Base-by-base conservation (phyloP, 2,329 filamentous ascomycete species). In the Cladorrhinum sp. region DNA sequence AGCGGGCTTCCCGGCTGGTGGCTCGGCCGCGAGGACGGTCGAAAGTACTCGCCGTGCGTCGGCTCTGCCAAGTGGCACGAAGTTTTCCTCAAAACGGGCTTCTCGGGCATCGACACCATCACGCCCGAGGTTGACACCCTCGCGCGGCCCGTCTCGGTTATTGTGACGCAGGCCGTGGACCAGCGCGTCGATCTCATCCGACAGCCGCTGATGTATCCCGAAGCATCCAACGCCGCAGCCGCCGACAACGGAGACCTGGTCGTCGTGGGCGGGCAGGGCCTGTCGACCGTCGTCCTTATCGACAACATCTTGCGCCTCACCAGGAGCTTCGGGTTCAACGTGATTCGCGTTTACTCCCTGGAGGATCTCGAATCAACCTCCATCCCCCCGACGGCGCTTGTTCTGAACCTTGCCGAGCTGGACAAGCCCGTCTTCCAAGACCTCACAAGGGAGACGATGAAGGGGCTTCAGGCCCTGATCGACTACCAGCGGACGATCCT, bases 1-100 rank as follows among this genome's bases (percentile, higher is more conserved):
- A 73, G 74, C 0, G 58, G 66, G 0, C 63, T 73, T 2, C 61
- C 69, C 0, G 71, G 69, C 2, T 77, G 75, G 75, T 77, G 75
- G 75, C 63, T 73, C 0, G 74, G 74, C 1, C 63, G 59, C 4
- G 64, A 66, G 58, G 67, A 71, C 48, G 70, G 66, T 1, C 54
- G 65, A 1, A 33, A 9, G 16, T 36, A 60, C 6, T 48, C 54
- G 4, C 61, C 52, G 7, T 66, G 26, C 55, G 53, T 62, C 9
- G 58, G 23, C 10, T 16, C 16, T 24, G 21, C 14, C 3, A 46
- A 63, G 58, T 73, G 71, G 71, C 56, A 72, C 58, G 4, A 42
- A 2, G 24, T 68, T 23, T 59, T 72, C 30, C 64, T 36, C 9
- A 33, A 59, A 2, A 57, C 55, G 24, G 69, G 70, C 6, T 73